A percentile compares a stretch with the other conserved stretches of the same genome.
Conservation (phyloP, 495 filamentous ascomycete species). For the Cudoniella acicularis region DNA sequence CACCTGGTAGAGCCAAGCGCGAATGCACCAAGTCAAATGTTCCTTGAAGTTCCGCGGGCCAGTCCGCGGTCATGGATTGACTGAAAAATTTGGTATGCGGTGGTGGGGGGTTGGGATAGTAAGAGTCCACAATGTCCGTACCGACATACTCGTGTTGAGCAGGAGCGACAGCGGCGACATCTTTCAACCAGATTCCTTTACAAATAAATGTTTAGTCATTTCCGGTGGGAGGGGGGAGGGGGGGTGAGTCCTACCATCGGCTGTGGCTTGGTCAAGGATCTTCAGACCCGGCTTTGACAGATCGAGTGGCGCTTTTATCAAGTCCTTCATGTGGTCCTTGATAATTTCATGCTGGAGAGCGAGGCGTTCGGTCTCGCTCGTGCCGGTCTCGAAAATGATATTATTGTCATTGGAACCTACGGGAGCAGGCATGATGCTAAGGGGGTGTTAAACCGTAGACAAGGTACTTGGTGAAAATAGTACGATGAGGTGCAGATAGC, state of each 20-base stretch:
- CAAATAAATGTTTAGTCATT: background rate
- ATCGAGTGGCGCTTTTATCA: background rate
- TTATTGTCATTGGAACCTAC: too few species aligned
- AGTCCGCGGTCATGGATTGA: background rate
- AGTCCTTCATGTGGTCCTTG: background rate
- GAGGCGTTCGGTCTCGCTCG: background rate
- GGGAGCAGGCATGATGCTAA: too few species aligned
- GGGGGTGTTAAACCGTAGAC: too few species aligned
- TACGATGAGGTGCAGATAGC: too few species aligned
- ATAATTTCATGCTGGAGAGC: background rate
- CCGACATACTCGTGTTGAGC: background rate
- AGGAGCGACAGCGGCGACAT: background rate
- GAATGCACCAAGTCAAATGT: constrained; percentile 5
- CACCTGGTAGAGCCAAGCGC: background rate
- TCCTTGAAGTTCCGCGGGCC: background rate
- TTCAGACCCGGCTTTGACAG: background rate
- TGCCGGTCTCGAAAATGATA: background rate
- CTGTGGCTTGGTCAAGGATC: constrained; percentile 5
- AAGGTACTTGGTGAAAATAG: too few species aligned
- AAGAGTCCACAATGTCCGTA: background rate
- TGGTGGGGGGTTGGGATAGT: background rate
- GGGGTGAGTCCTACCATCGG: background rate
- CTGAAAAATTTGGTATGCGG: background rate
- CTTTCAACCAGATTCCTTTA: background rate
- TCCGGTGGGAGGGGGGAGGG: background rate